These are phyloP conservation scores for Isochrysis galbana DNA, from an alignment of 78 protist genomes.

Conservation along the genomic window DNA sequence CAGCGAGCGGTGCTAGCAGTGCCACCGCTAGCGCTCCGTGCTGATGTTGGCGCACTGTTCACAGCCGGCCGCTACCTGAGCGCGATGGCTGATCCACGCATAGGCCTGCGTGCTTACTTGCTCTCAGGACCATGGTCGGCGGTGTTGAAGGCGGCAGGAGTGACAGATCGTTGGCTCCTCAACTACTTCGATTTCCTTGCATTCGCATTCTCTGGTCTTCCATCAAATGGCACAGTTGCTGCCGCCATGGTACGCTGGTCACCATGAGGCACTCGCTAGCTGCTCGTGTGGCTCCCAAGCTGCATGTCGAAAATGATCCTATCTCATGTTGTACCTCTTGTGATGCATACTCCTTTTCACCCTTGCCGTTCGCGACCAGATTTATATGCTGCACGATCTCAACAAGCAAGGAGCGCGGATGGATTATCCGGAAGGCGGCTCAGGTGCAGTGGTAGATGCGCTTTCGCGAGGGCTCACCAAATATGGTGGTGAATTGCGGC, in stretches of 20 bases:
- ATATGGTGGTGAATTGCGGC: slow-evolving; percentile 10
- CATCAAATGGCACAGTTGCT: slow-evolving; percentile 24
- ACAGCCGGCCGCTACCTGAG: background rate
- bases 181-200: slow-evolving; percentile 46
- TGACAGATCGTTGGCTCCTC: background rate
- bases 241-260: slow-evolving; percentile 38
- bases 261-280: no score
- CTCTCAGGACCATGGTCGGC: background rate
- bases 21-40: slow-evolving; percentile 41
- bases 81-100: background rate
- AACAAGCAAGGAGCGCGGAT: background rate
- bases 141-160: slow-evolving; percentile 6
- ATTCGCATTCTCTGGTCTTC: slow-evolving; percentile 37
- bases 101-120: background rate
- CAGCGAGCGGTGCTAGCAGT: background rate
- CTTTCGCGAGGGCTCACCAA: background rate
- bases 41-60: slow-evolving; percentile 18
- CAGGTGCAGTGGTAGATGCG: slow-evolving; percentile 33
- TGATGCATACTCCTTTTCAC: no score
- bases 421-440: background rate
- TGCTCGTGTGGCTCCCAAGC: no score
- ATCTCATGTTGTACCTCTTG: no score
- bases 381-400: background rate
- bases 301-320: no score
- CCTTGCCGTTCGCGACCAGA: no score